Evolutionary conservation across 139 green algal genomes (phyloP), one percentile per base, ranked within the genome.

Genomic region (Chlorella sp.): DNA sequence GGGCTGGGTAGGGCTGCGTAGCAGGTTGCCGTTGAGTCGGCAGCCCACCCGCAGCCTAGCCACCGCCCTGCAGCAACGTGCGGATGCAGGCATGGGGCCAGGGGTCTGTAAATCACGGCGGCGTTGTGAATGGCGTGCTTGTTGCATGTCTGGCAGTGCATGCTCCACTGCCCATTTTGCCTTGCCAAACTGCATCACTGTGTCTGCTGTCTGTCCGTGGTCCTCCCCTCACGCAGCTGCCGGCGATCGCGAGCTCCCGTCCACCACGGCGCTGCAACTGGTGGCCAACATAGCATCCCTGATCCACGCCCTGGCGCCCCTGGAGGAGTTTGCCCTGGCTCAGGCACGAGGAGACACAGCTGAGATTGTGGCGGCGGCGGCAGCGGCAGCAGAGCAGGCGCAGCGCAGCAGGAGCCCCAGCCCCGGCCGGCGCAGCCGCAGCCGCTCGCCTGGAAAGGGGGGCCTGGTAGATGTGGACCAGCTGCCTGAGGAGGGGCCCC

Each of bases 271-370:
- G 0, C 91, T 94, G 91, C 84, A 88, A 75, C 60, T 87, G 32
- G 88, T 92, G 20, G 86, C 91, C 34, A 90, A 95, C 60, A 85
- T 88, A 0, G 92, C 85, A 58, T 85, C 87, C 24, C 70, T 94
- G 22, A 67, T 72, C 36, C 43, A 73, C 0, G 84, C 89, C 0
- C 64, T 92, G 48, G 65, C 70, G 5, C 76, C 84, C 0, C 88
- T 95, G 48, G 91, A 95, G 69, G 89, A 92, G 28, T 92, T 90
- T 80, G 91, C 89, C 13, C 34, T 89, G n/a, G 40, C 86, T 32
- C 73, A 76, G 28, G 74, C 78, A 3, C 68, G 84, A 67, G 89
- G 80, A 24, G 83, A 83, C 62, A 83, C 77, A 14, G 34, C 77
- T 28, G 77, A 73, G 26, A 74, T 43, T 14, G 40, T 32, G 30